Evolutionary conservation across 2,329 filamentous ascomycete genomes (phyloP).

Genomic region (Phyllosticta ampelicida): DNA sequence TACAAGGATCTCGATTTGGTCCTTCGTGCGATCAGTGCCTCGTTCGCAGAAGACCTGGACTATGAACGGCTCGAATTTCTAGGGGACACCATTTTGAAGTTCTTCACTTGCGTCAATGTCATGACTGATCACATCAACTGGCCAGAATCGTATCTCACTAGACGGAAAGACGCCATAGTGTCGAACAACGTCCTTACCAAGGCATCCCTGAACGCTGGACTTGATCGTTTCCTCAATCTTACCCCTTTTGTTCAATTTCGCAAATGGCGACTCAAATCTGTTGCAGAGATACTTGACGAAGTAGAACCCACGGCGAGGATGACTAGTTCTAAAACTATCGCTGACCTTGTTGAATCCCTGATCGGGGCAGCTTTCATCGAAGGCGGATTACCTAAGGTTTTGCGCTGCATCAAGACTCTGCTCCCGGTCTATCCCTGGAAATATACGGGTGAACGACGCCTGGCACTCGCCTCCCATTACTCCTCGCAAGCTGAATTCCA

Average conservation of each 20-base stretch:
- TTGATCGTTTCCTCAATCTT: slow-evolving; percentile 64
- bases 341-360: slow-evolving; percentile 78
- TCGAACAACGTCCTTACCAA: slow-evolving; percentile 63
- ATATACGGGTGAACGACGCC: slow-evolving; percentile 19
- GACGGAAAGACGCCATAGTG: slow-evolving; percentile 57
- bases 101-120: slow-evolving; percentile 56
- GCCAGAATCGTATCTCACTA: slow-evolving; percentile 67
- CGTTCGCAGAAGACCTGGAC: slow-evolving; percentile 51
- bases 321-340: slow-evolving; percentile 63
- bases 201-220: slow-evolving; percentile 49
- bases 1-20: slow-evolving; percentile 48
- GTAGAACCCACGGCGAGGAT: background rate
- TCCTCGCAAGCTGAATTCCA: slow-evolving; percentile 1
- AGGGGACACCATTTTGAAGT: slow-evolving; percentile 75
- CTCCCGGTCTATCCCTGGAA: slow-evolving; percentile 50
- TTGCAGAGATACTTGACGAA: background rate
- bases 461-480: slow-evolving; percentile 16
- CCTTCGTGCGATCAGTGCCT: slow-evolving; percentile 58
- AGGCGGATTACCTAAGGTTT: slow-evolving; percentile 53
- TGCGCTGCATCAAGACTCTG: slow-evolving; percentile 48
- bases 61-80: slow-evolving; percentile 84
- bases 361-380: slow-evolving; percentile 65
- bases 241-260: slow-evolving; percentile 56
- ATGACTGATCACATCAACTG: slow-evolving; percentile 49
- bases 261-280: slow-evolving; percentile 46